phyloP scores from a whole-genome alignment of 345 rosid species.

The Brassica cretica region DNA sequence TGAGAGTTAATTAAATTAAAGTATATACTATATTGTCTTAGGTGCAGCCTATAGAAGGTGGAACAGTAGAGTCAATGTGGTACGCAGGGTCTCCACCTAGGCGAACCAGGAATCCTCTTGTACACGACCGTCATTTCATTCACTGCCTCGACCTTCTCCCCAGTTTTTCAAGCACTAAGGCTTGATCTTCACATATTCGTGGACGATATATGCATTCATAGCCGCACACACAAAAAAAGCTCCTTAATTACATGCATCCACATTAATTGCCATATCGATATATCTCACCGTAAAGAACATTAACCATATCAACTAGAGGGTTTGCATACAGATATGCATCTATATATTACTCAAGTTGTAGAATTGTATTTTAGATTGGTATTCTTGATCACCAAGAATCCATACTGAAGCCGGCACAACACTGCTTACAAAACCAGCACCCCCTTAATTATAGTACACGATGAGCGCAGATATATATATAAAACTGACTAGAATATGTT shows the following conservation, averaged over 20 bases:
- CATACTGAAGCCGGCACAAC: not conserved
- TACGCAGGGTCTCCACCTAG: conserved; percentile 77
- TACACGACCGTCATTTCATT: conserved; percentile 64
- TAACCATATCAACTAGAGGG: not conserved
- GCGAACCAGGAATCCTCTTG: conserved; percentile 71
- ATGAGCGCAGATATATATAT: conserved; percentile 3
- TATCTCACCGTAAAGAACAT: not conserved
- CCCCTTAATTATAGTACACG: not conserved
- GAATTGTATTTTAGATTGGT: conserved; percentile 9
- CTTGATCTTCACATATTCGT: conserved; percentile 14
- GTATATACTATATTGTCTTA: not conserved
- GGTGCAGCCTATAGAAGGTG: conserved; percentile 43
- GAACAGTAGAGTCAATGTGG: conserved; percentile 39
- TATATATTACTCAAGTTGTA: not conserved
- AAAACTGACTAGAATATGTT: not conserved
- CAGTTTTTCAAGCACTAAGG: conserved; percentile 55
- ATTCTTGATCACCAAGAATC: conserved; percentile 2
- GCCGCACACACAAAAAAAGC: not conserved
- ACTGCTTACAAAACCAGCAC: not conserved
- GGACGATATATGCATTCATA: not conserved
- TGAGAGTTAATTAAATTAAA: not conserved
- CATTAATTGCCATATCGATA: not conserved
- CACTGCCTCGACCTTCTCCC: conserved; percentile 70
- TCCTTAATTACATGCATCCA: not conserved
- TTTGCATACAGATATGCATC: not conserved